These are phyloP conservation scores for Eucalyptus pauciflora DNA, from an alignment of 345 rosid species.

Conservation along the genomic window DNA sequence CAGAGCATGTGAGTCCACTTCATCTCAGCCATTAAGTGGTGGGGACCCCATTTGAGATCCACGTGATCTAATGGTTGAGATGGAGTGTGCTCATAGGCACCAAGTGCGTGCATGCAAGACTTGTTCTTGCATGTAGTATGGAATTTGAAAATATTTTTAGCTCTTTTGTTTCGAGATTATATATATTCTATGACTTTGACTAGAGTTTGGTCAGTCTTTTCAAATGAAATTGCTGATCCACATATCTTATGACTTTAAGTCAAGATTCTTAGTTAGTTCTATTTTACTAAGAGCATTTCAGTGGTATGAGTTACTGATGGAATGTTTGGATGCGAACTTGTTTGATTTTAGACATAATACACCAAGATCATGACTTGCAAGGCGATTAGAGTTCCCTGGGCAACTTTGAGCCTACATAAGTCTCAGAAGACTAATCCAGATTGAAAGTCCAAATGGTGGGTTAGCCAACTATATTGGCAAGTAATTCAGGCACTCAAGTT, in stretches of 20 bases:
- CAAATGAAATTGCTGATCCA: not conserved
- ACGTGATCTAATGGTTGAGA: not conserved
- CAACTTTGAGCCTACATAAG: not conserved
- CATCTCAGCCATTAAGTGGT: not conserved
- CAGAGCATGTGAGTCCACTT: not conserved
- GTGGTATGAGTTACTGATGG: not conserved
- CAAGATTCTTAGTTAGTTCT: not conserved
- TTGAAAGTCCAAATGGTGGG: not conserved
- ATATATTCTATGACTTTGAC: not conserved
- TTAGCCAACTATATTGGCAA: not conserved
- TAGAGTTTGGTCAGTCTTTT: not conserved
- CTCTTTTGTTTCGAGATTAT: not conserved
- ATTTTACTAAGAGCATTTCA: not conserved
- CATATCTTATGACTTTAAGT: not conserved
- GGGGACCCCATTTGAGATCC: not conserved
- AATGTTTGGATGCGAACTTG: not conserved
- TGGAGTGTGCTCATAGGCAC: not conserved
- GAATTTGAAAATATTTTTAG: not conserved
- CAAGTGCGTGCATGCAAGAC: not conserved
- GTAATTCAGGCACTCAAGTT: not conserved
- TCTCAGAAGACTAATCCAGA: not conserved
- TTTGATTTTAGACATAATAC: not conserved
- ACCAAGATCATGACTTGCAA: not conserved
- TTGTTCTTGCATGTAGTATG: not conserved
- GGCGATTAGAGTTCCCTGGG: not conserved